Evolutionary conservation across 2,329 filamentous ascomycete genomes (phyloP).

Genomic region (Bimuria novae-zelandiae): DNA sequence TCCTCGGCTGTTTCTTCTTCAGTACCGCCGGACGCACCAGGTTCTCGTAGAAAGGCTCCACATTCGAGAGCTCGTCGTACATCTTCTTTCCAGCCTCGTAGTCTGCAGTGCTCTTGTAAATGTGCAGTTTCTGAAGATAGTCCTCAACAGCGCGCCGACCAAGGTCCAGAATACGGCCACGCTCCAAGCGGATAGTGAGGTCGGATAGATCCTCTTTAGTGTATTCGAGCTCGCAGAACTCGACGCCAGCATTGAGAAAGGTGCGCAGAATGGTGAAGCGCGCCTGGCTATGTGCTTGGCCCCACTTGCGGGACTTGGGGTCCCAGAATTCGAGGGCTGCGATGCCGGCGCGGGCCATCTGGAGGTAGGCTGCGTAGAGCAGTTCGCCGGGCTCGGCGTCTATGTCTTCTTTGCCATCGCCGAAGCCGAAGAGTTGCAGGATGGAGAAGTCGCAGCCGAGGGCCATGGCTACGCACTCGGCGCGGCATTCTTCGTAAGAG

Average conservation of each 20-base stretch:
- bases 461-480: constrained; percentile 92
- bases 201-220: constrained; percentile 76
- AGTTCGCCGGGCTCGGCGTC: constrained; percentile 80
- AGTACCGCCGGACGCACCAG: constrained; percentile 78
- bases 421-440: constrained; percentile 89
- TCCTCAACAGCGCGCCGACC: constrained; percentile 82
- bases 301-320: constrained; percentile 87
- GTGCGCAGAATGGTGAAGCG: constrained; percentile 85
- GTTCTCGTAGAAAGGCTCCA: constrained; percentile 83
- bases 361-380: constrained; percentile 84
- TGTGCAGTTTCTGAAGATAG: constrained; percentile 87
- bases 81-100: constrained; percentile 75
- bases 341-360: constrained; percentile 93
- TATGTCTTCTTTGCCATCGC: constrained; percentile 74
- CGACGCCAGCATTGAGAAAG: constrained; percentile 82
- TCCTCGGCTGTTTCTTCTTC: constrained; percentile 78
- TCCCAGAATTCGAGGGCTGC: constrained; percentile 93
- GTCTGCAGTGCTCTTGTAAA: constrained; percentile 91
- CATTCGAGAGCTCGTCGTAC: constrained; percentile 82
- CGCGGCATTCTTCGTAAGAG: constrained; percentile 92
- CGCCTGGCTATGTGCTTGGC: constrained; percentile 84
- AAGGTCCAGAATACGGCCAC: constrained; percentile 80
- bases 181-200: constrained; percentile 80
- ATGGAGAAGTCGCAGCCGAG: constrained; percentile 87
- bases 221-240: constrained; percentile 83